Percentiles rank a stretch among this genome's conserved stretches.
Evolutionary conservation across 441 rosid genomes (phyloP).

Genomic region (Pelargonium cotyledonis): DNA sequence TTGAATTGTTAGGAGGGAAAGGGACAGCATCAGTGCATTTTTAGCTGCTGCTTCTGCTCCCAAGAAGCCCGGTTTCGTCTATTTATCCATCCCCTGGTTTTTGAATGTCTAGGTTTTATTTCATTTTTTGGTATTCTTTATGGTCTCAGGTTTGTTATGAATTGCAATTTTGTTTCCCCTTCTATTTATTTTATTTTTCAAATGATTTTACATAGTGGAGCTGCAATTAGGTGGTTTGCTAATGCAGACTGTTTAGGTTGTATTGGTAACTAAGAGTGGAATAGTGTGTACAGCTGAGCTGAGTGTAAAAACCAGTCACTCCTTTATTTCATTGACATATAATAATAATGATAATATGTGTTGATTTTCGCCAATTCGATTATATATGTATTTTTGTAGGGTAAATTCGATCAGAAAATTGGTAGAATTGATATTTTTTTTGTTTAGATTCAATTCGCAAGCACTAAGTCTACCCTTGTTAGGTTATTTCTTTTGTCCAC

Average conservation of each 20-base stretch:
- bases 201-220: constrained; percentile 19
- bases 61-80: constrained; percentile 35
- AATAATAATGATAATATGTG: constrained; percentile 11
- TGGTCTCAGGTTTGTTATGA: constrained; percentile 40
- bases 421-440: too few relatives aligned
- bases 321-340: constrained; percentile 24
- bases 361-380: too few relatives aligned
- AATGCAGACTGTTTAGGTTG: constrained; percentile 36
- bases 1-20: constrained; percentile 32
- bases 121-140: constrained; percentile 34
- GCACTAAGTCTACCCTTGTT: too few relatives aligned
- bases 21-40: constrained; percentile 81
- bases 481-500: too few relatives aligned
- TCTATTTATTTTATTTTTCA: constrained; percentile 8
- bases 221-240: constrained; percentile 28
- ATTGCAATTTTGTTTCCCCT: constrained; percentile 38
- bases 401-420: too few relatives aligned
- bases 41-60: constrained; percentile 74
- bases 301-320: constrained; percentile 35
- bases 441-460: too few relatives aligned
- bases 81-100: constrained; percentile 22
- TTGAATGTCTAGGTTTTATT: constrained; percentile 25
- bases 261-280: constrained; percentile 37
- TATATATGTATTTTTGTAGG: too few relatives aligned
- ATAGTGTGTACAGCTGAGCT: constrained; percentile 54